Conservation (phyloP, 139 green algal species). For the Choricystis sp. region DNA sequence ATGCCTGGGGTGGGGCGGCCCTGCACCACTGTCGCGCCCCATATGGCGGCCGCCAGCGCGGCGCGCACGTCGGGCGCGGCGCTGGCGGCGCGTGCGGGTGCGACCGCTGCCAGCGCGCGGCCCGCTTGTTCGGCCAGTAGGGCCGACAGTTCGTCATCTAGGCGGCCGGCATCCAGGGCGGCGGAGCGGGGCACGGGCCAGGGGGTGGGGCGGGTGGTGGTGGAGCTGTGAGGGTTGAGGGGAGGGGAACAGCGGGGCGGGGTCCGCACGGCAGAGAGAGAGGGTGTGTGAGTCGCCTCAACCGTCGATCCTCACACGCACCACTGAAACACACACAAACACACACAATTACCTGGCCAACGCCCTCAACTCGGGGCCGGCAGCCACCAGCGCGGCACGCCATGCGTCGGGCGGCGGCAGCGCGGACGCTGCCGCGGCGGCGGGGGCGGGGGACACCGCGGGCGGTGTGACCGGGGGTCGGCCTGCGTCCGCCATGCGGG, state of each 20-base stretch:
- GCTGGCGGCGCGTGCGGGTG: too few species aligned
- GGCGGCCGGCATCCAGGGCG: conserved; percentile 55
- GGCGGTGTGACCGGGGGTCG: too few species aligned
- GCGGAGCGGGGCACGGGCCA: conserved; percentile 32
- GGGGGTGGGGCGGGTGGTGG: background rate
- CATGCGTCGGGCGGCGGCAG: too few species aligned
- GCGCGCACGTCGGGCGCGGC: background rate
- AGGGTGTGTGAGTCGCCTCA: too few species aligned
- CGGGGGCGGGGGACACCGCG: too few species aligned
- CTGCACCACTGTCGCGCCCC: background rate
- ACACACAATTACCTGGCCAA: background rate
- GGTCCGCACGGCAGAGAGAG: too few species aligned
- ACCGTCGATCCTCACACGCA: too few species aligned
- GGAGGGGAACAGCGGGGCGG: too few species aligned
- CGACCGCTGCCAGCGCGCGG: conserved; percentile 2
- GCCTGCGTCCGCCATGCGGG: too few species aligned
- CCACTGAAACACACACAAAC: background rate
- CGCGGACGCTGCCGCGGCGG: too few species aligned
- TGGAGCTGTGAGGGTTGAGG: background rate
- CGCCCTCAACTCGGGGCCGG: background rate
- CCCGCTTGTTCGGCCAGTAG: conserved; percentile 73
- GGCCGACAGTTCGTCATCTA: conserved; percentile 59
- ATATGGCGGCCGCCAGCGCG: background rate
- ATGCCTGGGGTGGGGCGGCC: background rate
- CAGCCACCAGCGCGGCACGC: too few species aligned